Base-by-base conservation (phyloP, 495 filamentous ascomycete species). In the Tuber melanosporum region DNA sequence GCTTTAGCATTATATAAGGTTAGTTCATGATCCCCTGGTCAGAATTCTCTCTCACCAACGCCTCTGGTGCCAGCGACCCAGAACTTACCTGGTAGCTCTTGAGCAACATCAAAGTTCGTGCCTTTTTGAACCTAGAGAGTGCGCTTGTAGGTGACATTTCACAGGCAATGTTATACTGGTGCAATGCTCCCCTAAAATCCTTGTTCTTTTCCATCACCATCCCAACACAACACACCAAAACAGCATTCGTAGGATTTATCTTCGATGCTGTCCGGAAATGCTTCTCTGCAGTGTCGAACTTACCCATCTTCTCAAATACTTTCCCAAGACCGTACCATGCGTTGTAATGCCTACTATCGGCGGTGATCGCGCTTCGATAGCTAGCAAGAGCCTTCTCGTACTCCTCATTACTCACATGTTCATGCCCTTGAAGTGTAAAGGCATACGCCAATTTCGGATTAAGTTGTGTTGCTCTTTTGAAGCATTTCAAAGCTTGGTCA, bases 401-500 rank as follows among this genome's bases (percentile, higher is more conserved):
- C 84, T 99, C 95, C 82, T 99, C 95, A 76, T 97, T 98, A 39
- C 91, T 88, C n/a, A 98, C 91, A 84, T 97, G 93, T 83, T 99
- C 95, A 83, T 99, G 95, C 2, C 95, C 95, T 82, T 98, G 95
- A 14, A 99, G 86, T 1, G 96, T 97, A 83, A 93, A 97, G 12
- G 93, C 95, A 82, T 99, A 99, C 4, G 95, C 94, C 84, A 98
- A 97, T 52, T 90, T 91, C 10, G 93, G 92, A 83, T 97, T 89
- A 12, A 98, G 86, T 84, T 96, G 93, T 1, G 93, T 97, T 7
- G 95, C 95, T 70, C 95, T 90, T 82, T 94, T 97, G 89, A 99
- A 99, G 83, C 95, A 98, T 76, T 92, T 91, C 71, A 99, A 85
- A 42, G 96, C 95, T 81, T 97, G 93, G 76, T 98, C 96, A 81